Percentiles rank a stretch among this genome's conserved stretches.
phyloP scores from a whole-genome alignment of 768 basidiomycete genomes.

The Tricholoma saponaceum region DNA sequence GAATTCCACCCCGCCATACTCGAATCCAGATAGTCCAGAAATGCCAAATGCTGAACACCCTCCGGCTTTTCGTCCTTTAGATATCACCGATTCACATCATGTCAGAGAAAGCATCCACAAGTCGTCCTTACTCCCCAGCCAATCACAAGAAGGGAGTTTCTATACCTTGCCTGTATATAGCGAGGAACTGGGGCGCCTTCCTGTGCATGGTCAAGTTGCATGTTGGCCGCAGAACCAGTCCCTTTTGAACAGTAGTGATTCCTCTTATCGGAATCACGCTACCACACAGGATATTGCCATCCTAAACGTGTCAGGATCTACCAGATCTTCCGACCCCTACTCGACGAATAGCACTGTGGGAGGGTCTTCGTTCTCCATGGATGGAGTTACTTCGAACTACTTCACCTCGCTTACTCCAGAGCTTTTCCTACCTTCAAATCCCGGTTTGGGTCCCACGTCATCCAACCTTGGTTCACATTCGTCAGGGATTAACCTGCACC shows the following conservation, averaged over 20 bases:
- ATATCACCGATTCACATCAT: slow-evolving; percentile 27
- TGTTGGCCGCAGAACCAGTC: neutral
- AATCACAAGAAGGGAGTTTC: slow-evolving; percentile 1
- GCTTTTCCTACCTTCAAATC: neutral
- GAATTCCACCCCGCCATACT: slow-evolving; percentile 42
- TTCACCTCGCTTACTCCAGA: neutral
- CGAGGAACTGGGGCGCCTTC: slow-evolving; percentile 53
- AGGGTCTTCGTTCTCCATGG: neutral
- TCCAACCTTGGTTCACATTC: neutral
- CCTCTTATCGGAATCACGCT: neutral
- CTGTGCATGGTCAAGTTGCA: slow-evolving; percentile 31
- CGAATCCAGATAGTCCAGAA: slow-evolving; percentile 17
- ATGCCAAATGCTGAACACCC: neutral
- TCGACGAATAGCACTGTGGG: neutral
- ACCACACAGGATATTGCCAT: neutral
- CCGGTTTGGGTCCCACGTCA: no score
- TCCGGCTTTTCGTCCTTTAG: neutral
- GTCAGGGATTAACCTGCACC: neutral
- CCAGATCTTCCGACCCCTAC: neutral
- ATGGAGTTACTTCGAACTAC: neutral
- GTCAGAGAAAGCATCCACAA: slow-evolving; percentile 14
- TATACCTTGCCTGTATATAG: slow-evolving; percentile 53
- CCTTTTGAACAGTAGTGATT: no score
- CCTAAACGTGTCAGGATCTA: neutral
- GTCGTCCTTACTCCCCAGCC: neutral